Percentiles rank a stretch among this genome's conserved stretches.
These are phyloP conservation scores for Talaromyces rugulosus DNA, from an alignment of 2,329 filamentous ascomycete species.

Conservation along the genomic window DNA sequence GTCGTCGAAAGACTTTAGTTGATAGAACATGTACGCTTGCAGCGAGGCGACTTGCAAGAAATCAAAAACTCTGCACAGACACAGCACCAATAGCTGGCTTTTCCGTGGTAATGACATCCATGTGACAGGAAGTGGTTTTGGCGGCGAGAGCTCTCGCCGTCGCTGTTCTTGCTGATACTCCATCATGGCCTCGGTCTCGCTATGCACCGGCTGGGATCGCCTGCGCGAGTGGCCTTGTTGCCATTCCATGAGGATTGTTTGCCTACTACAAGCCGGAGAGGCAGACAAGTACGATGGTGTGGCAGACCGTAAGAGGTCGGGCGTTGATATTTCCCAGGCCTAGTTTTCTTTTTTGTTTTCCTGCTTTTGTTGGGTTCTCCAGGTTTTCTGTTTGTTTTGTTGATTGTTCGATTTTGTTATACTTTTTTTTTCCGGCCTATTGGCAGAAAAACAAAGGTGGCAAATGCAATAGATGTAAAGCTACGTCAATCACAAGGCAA, in stretches of 20 bases:
- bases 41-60: constrained; percentile 38
- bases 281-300: not conserved
- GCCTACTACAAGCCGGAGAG: not conserved
- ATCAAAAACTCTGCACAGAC: constrained; percentile 38
- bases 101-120: constrained; percentile 39
- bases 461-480: no score
- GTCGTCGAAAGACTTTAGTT: constrained; percentile 69
- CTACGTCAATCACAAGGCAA: no score
- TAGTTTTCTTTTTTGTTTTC: not conserved
- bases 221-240: constrained; percentile 1
- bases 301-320: not conserved
- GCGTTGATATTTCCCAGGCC: not conserved
- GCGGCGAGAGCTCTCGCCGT: not conserved
- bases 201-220: constrained; percentile 5
- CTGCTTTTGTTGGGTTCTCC: not conserved
- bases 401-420: not conserved
- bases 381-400: not conserved
- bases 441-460: not conserved
- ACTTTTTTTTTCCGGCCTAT: not conserved
- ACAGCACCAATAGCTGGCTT: constrained; percentile 32
- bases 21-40: constrained; percentile 75
- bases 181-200: not conserved
- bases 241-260: not conserved
- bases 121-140: constrained; percentile 26
- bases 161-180: constrained; percentile 18